phyloP scores from a whole-genome alignment of 2,329 filamentous ascomycete genomes.

The Diaporthe sp. region DNA sequence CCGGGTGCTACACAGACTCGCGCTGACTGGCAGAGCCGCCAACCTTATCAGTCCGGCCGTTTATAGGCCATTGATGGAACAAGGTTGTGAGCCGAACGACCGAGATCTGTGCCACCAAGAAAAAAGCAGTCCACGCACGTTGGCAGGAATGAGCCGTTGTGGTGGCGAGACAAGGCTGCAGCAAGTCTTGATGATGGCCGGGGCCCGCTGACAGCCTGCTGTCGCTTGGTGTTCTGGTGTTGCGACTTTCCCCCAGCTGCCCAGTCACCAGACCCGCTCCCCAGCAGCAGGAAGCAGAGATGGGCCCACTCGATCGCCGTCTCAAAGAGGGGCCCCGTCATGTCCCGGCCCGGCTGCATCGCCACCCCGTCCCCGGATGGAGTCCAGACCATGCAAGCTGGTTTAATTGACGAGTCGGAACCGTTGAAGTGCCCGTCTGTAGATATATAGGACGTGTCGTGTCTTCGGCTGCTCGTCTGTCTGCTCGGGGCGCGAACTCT shows the following conservation, averaged over 20 bases:
- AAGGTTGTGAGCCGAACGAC: constrained; percentile 9
- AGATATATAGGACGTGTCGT: neutral
- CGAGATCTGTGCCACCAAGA: constrained; percentile 18
- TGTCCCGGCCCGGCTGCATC: constrained; percentile 8
- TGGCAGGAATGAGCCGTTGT: neutral
- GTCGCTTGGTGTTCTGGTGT: constrained; percentile 19
- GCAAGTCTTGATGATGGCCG: constrained; percentile 16
- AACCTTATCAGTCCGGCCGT: constrained; percentile 7
- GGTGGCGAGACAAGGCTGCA: constrained; percentile 32
- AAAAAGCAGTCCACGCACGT: neutral
- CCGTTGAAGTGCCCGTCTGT: neutral
- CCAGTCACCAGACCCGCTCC: constrained; percentile 20
- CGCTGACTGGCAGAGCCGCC: constrained; percentile 12
- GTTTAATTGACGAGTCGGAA: constrained; percentile 1
- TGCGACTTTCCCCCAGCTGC: neutral
- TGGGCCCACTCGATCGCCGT: constrained; percentile 16
- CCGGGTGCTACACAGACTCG: neutral
- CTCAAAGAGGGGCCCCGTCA: neutral
- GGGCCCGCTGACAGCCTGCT: constrained; percentile 4
- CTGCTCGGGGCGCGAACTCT: neutral
- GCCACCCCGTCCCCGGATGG: constrained; percentile 8
- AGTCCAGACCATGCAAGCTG: constrained; percentile 11
- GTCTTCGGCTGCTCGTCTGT: constrained; percentile 15
- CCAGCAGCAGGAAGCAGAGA: constrained; percentile 17
- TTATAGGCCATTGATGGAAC: neutral